Evolutionary conservation across 2,329 filamentous ascomycete genomes (phyloP).

Genomic region (Microsporum audouinii): DNA sequence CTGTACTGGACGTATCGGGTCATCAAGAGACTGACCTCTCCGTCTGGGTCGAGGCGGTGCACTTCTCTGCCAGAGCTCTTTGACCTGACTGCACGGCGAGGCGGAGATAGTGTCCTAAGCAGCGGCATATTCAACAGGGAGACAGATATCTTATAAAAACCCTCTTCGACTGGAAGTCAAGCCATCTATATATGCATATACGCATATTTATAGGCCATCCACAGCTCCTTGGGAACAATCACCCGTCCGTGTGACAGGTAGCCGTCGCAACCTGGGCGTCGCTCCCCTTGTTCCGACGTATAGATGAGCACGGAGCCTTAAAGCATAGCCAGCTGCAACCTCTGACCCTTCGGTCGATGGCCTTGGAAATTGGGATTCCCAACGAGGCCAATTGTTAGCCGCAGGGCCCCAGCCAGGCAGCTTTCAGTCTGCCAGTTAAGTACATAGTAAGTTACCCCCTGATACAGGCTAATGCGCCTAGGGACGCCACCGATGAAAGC

Average conservation of each 20-base stretch:
- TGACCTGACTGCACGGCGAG: background rate
- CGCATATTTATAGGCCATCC: background rate
- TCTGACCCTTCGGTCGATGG: background rate
- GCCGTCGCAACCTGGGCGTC: background rate
- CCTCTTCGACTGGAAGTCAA: background rate
- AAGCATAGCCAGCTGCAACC: background rate
- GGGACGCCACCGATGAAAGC: background rate
- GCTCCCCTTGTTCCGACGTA: background rate
- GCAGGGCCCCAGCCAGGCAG: background rate
- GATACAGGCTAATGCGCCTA: background rate
- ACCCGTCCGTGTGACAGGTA: background rate
- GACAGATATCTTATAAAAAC: background rate
- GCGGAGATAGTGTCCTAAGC: conserved; percentile 8
- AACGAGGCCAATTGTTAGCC: background rate
- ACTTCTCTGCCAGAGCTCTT: conserved; percentile 6
- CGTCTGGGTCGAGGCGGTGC: conserved; percentile 13
- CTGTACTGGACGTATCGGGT: conserved; percentile 12
- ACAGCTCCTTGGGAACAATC: background rate
- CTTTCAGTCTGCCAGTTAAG: background rate
- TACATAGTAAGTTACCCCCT: background rate
- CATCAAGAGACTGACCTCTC: conserved; percentile 12
- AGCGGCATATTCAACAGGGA: background rate
- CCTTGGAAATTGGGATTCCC: background rate
- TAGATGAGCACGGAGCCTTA: background rate
- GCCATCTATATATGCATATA: background rate